These are phyloP conservation scores for Lonicera japonica DNA, from an alignment of 129 eudicot species.

Conservation along the genomic window DNA sequence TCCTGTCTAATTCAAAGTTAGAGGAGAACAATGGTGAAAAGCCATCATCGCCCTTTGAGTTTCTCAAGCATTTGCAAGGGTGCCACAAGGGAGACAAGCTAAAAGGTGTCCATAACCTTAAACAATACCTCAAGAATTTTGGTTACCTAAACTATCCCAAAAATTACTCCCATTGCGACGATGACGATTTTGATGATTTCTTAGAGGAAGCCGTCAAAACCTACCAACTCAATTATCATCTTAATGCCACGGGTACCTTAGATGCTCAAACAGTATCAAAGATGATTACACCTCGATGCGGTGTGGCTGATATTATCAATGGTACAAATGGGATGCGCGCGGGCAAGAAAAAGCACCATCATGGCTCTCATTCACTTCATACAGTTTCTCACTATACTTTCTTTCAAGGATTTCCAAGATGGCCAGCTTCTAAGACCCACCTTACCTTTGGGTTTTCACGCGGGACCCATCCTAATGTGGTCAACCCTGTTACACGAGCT, in stretches of 20 bases:
- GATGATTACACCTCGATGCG: conserved; percentile 21
- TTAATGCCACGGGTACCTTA: conserved; percentile 13
- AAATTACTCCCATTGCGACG: not conserved
- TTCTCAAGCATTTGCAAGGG: conserved; percentile 13
- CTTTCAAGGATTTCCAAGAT: conserved; percentile 1
- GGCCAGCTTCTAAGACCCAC: conserved; percentile 5
- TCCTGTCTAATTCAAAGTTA: not conserved
- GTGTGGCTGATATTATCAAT: conserved; percentile 16
- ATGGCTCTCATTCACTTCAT: not conserved
- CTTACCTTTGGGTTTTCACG: conserved; percentile 6
- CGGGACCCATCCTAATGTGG: not conserved
- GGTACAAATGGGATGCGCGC: conserved; percentile 7
- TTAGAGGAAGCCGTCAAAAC: conserved; percentile 18
- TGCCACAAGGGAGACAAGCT: conserved; percentile 8
- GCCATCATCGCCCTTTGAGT: conserved; percentile 5
- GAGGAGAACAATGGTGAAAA: not conserved
- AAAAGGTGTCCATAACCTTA: conserved; percentile 14
- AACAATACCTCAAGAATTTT: conserved; percentile 6
- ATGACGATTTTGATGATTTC: conserved; percentile 16
- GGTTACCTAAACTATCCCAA: conserved; percentile 13
- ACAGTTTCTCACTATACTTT: conserved; percentile 9
- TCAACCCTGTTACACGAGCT: conserved; percentile 3
- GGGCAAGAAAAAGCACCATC: not conserved
- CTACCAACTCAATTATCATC: conserved; percentile 17
- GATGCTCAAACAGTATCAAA: conserved; percentile 11